Base-by-base conservation (phyloP, 805 yeast genomes). In the Schwanniomyces pseudopolymorphus region DNA sequence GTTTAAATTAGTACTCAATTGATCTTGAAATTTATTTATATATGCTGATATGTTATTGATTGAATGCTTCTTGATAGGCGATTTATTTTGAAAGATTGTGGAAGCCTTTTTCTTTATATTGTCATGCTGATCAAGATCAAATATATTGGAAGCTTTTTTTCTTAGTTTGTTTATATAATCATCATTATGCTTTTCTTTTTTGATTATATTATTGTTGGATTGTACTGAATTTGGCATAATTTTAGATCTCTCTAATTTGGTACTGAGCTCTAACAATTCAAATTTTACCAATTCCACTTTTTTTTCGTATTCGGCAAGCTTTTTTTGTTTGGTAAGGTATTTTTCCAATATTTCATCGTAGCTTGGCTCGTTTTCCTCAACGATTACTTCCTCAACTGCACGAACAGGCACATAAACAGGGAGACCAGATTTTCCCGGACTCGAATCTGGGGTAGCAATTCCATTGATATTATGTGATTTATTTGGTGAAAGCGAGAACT, bases 301-400 rank as follows among this genome's bases (percentile, higher is more conserved):
- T n/a, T 68, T 62, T 54, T 75, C 77, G 46, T 79, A 57, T 41
- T 80, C 84, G 14, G 71, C 50, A 7, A 82, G 72, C 45, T 73
- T 73, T 48, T 83, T 70, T 54, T 81, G 84, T 55, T 83, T 82
- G 2, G 74, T 55, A 0, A 86, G 81, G 46, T 61, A 66, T 31
- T 49, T 44, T 4, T 60, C 52, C 6, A 65, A 43, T n/a, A 67
- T 53, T 17, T 39, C 36, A 24, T 37, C 28, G n/a, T 33, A 44
- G 20, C 17, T 26, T 38, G 36, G 43, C 31, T 31, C 40, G 13
- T 10, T n/a, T 28, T 31, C 42, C 16, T 45, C 45, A 33, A 48
- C 44, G 33, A 38, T 24, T n/a, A 33, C 43, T 9, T 35, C 25
- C n/a, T 28, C 16, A 19, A 44, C 14, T 28, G 56, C 45, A 28